These are phyloP conservation scores for Cryphonectria carpinicola DNA, from an alignment of 2,329 filamentous ascomycete genomes.

Conservation along the genomic window DNA sequence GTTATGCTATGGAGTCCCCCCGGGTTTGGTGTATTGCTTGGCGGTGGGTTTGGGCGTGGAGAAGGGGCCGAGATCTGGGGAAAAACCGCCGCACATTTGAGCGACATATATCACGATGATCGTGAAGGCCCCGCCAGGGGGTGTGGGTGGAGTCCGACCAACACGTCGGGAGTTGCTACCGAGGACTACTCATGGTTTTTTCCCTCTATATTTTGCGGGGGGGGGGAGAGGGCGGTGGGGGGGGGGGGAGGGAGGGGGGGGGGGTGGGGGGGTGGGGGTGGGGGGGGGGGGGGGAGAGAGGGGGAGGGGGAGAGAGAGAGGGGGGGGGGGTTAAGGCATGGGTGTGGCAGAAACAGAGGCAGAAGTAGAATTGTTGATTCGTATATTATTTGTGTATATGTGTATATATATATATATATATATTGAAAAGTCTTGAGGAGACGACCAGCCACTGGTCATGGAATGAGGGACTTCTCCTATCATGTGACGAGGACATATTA, in stretches of 20 bases:
- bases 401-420: background rate
- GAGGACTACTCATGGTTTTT: background rate
- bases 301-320: no score
- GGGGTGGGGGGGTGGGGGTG: no score
- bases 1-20: background rate
- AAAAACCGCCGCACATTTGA: background rate
- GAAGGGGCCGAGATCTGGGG: background rate
- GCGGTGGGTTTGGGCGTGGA: no score
- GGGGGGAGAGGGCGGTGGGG: no score
- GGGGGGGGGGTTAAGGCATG: background rate
- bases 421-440: background rate
- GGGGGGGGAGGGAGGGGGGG: no score
- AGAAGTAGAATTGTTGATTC: background rate
- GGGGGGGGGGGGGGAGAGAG: no score
- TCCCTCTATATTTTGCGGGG: no score
- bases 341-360: no score
- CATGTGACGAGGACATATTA: background rate
- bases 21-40: background rate
- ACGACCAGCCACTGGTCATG: background rate
- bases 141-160: background rate
- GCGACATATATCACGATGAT: background rate
- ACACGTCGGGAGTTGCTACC: background rate
- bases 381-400: background rate
- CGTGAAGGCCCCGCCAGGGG: no score
- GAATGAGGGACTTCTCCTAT: background rate